Conservation (phyloP, 331 rosid genomes). For the Arachis monticola region DNA sequence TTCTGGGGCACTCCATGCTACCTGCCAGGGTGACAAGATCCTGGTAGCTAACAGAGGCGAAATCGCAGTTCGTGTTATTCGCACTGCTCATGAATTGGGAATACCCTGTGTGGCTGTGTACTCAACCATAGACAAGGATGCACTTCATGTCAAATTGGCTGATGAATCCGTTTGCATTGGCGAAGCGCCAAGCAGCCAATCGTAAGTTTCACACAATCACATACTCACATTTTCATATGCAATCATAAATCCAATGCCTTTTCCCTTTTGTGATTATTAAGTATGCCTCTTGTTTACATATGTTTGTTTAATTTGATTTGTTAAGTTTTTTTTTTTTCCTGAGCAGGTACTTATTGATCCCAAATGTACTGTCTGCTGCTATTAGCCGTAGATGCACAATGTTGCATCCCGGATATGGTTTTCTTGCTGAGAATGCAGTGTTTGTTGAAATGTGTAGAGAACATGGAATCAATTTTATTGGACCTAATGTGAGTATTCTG, state of each 20-base stretch:
- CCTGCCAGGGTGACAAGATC: constrained; percentile 63
- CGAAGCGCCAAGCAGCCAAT: constrained; percentile 62
- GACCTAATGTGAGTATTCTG: constrained; percentile 75
- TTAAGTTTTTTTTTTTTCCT: not conserved
- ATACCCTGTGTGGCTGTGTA: constrained; percentile 72
- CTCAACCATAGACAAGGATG: constrained; percentile 57
- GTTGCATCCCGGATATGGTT: constrained; percentile 99
- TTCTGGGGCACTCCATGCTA: constrained; percentile 41
- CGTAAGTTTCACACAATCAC: constrained; percentile 42
- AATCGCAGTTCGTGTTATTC: constrained; percentile 92
- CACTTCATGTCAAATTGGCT: constrained; percentile 87
- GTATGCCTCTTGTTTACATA: not conserved
- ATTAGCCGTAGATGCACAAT: constrained; percentile 74
- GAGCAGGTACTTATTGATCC: constrained; percentile 75
- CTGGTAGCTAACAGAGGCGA: constrained; percentile 93
- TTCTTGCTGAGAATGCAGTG: constrained; percentile 92
- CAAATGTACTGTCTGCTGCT: constrained; percentile 92
- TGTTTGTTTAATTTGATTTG: not conserved
- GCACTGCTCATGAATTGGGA: constrained; percentile 97
- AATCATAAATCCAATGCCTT: not conserved
- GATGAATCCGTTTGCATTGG: constrained; percentile 87
- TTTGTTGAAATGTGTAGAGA: constrained; percentile 96
- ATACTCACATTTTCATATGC: too few relatives aligned
- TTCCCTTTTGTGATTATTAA: not conserved
- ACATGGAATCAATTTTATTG: constrained; percentile 92